These are phyloP conservation scores for Paralagenidium karlingii DNA, from an alignment of 352 stramenopile species.

Conservation along the genomic window DNA sequence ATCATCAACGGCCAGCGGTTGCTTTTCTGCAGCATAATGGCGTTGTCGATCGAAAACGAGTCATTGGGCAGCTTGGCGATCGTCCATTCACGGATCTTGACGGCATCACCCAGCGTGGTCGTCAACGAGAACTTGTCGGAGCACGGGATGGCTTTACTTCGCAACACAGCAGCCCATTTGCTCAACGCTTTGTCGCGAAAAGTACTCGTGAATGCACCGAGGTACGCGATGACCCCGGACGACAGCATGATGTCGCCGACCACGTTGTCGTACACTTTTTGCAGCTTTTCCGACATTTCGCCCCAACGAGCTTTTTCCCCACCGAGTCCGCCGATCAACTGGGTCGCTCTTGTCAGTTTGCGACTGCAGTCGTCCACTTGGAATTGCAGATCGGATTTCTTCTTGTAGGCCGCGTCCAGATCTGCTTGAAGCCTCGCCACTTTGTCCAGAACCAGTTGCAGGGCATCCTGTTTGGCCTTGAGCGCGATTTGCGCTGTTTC, in stretches of 20 bases:
- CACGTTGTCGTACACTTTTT: conserved; percentile 85
- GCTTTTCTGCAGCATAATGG: conserved; percentile 85
- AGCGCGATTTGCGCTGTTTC: conserved; percentile 79
- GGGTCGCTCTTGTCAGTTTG: conserved; percentile 86
- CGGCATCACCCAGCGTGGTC: conserved; percentile 81
- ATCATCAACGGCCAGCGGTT: conserved; percentile 96
- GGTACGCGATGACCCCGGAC: conserved; percentile 90
- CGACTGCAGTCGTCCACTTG: conserved; percentile 90
- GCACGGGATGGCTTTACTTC: conserved; percentile 31
- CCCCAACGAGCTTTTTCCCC: conserved; percentile 90
- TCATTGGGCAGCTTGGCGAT: conserved; percentile 93
- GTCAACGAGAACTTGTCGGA: conserved; percentile 71
- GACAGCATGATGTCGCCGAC: conserved; percentile 90
- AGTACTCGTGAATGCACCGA: conserved; percentile 86
- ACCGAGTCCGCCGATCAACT: conserved; percentile 88
- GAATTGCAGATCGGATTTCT: conserved; percentile 83
- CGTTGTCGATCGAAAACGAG: conserved; percentile 92
- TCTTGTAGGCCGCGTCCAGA: conserved; percentile 84
- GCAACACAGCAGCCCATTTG: conserved; percentile 64
- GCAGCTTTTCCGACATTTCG: conserved; percentile 77
- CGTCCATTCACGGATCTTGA: conserved; percentile 90
- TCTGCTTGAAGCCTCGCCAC: conserved; percentile 82
- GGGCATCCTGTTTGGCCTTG: conserved; percentile 80
- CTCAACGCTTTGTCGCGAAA: conserved; percentile 85
- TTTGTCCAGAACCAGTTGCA: conserved; percentile 89